Base-by-base conservation (phyloP, 306 rosid genomes). In the Cajanus cajan region DNA sequence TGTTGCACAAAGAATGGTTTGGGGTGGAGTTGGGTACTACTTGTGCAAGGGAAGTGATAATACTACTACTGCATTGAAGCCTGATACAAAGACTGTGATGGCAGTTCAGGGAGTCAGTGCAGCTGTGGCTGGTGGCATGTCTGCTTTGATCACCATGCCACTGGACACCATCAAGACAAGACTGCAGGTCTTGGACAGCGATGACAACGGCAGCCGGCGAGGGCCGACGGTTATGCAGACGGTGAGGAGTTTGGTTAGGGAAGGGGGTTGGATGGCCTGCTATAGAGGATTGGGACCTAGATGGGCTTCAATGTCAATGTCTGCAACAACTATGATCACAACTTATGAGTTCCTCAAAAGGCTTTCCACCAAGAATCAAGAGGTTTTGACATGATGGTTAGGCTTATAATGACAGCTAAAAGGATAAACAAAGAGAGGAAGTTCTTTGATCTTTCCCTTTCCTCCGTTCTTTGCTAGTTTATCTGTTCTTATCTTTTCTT, bases 301-400 rank as follows among this genome's bases (percentile, higher is more conserved):
- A 8, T 93, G 98, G 88, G 95, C 94, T 39, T 90, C 97, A 5
- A 91, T 91, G 97, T 91, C 98, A 2, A 76, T 93, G 85, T 93
- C 98, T 71, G 98, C 98, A 22, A 93, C 98, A 7, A 93, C 97
- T 48, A 93, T 93, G 97, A 93, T 93, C 90, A 93, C 98, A 47
- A 91, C 98, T 41, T 93, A 93, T 55, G 98, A 93, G 90, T 86
- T 93, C 43, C 90, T 93, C 63, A 93, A 93, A 68, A 91, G 98
- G 65, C 83, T 93, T 36, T 93, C 98, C 15, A 81, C 98, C 0
- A 93, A 91, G 88, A 87, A 63, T 75, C 93, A 83, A 71, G 97
- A 85, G 81, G 90, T 83, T 77, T 85, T 87, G 59, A 84, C 91
- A 24, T 80, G 83, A 86, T 76, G 58, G 59, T 41, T 21, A 73